Percentiles rank a stretch among this genome's conserved stretches.
phyloP scores from a whole-genome alignment of 345 rosid genomes.

The Bruguiera gymnorhiza region DNA sequence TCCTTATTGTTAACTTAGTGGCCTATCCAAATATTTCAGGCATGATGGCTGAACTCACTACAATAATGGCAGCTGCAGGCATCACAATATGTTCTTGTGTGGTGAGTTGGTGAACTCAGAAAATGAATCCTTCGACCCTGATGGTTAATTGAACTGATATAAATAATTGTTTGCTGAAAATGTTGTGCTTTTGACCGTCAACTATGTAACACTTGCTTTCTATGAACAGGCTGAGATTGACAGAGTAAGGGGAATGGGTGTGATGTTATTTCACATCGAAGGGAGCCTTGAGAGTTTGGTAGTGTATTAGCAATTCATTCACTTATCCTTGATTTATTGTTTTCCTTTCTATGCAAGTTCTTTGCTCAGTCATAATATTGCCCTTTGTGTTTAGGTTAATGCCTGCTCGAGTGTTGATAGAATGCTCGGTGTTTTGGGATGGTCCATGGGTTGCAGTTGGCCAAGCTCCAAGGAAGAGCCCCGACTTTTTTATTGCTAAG shows the following conservation, averaged over 20 bases:
- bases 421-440: slow-evolving; percentile 82
- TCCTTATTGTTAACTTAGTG: slow-evolving; percentile 2
- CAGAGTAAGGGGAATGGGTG: slow-evolving; percentile 86
- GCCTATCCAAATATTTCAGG: slow-evolving; percentile 40
- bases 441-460: slow-evolving; percentile 97
- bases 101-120: slow-evolving; percentile 43
- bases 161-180: background rate
- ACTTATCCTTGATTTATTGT: slow-evolving; percentile 23
- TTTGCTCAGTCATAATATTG: slow-evolving; percentile 11
- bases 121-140: too few species aligned
- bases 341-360: background rate
- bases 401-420: slow-evolving; percentile 75
- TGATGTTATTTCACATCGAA: slow-evolving; percentile 86
- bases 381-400: slow-evolving; percentile 44
- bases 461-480: slow-evolving; percentile 47
- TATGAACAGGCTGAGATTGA: slow-evolving; percentile 76
- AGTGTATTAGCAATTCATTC: slow-evolving; percentile 18
- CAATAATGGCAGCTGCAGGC: slow-evolving; percentile 67
- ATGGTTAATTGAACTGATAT: too few species aligned
- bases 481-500: slow-evolving; percentile 60
- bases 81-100: slow-evolving; percentile 76
- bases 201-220: slow-evolving; percentile 17
- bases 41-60: slow-evolving; percentile 84
- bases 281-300: slow-evolving; percentile 70
- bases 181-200: slow-evolving; percentile 6